Base-by-base conservation (phyloP, 2,329 filamentous ascomycete species). In the Myriosclerotinia curreyana region DNA sequence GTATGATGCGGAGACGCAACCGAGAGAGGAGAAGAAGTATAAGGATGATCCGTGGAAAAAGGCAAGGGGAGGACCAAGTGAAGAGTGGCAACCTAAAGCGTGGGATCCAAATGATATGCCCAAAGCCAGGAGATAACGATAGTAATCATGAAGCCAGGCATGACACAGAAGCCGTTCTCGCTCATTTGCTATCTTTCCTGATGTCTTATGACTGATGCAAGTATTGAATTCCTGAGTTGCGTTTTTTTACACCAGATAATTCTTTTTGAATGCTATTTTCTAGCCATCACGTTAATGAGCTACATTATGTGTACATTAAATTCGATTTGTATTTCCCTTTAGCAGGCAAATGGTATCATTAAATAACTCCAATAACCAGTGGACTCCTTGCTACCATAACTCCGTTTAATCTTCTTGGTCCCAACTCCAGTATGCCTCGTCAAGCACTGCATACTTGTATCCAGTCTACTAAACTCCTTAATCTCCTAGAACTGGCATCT, bases 41-140 rank as follows among this genome's bases (percentile, higher is more conserved):
- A 66, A 66, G 50, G 68, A 71, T 12, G 71, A 87, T 71, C 86
- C 86, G 2, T 89, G 86, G 86, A 82, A 82, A 38, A 80, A 79
- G 67, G 79, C 81, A 0, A 78, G 75, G n/a, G 78, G 77, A n/a
- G 81, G 79, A 0, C 84, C 86, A 0, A 80, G 86, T 62, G 86
- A 90, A 73, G 66, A 69, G 42, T 74, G 71, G 70, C 69, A 74
- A 51, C 88, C 88, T 0, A 73, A 83, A 55, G 77, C 84, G 3
- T 63, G 61, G 61, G 36, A 63, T 63, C 61, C 61, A 17, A 63
- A 52, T 59, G 61, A 63, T 51, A 50, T 58, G 25, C 61, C 61
- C 22, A 14, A 25, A 38, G 28, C 61, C 17, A 40, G 38, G 22
- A 59, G 61, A 31, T 58, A 31, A 50, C 25, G 34, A 56, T 36